These are phyloP conservation scores for Lophiotrema nucula DNA, from an alignment of 495 filamentous ascomycete genomes.

Conservation along the genomic window DNA sequence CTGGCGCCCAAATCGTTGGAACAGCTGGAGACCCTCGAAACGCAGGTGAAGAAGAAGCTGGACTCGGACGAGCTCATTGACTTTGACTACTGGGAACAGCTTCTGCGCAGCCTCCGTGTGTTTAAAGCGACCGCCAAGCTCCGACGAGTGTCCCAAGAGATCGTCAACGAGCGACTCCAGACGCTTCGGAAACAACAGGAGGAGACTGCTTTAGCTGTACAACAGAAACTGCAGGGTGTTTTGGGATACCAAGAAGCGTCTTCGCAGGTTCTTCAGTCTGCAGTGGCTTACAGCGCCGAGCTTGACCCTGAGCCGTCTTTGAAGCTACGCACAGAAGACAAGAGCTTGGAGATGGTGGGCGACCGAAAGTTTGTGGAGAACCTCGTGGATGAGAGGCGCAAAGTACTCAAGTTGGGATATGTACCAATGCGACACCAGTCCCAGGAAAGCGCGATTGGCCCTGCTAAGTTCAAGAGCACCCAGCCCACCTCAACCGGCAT, in stretches of 20 bases:
- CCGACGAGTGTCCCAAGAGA: slow-evolving; percentile 72
- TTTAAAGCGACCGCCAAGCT: slow-evolving; percentile 91
- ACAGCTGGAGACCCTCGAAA: slow-evolving; percentile 79
- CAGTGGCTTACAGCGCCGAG: slow-evolving; percentile 5
- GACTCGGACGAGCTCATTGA: slow-evolving; percentile 89
- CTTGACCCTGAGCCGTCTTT: slow-evolving; percentile 72
- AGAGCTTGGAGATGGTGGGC: slow-evolving; percentile 59
- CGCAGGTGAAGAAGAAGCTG: slow-evolving; percentile 79
- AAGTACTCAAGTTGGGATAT: slow-evolving; percentile 67
- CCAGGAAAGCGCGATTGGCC: slow-evolving; percentile 34
- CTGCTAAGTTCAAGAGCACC: slow-evolving; percentile 32
- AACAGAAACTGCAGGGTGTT: slow-evolving; percentile 53
- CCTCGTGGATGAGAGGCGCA: slow-evolving; percentile 61
- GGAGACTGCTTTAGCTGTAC: slow-evolving; percentile 64
- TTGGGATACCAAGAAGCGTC: slow-evolving; percentile 2
- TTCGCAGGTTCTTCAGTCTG: not conserved
- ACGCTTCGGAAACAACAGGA: slow-evolving; percentile 66
- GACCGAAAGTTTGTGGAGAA: slow-evolving; percentile 62
- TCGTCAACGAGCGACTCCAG: slow-evolving; percentile 71
- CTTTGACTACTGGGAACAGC: slow-evolving; percentile 95
- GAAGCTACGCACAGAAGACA: slow-evolving; percentile 67
- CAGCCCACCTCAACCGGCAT: slow-evolving; percentile 50
- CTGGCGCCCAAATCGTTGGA: slow-evolving; percentile 82
- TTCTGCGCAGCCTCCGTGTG: slow-evolving; percentile 77
- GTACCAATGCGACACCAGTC: slow-evolving; percentile 56